Evolutionary conservation across 2,329 filamentous ascomycete genomes (phyloP).

Genomic region (Epicoccum nigrum): DNA sequence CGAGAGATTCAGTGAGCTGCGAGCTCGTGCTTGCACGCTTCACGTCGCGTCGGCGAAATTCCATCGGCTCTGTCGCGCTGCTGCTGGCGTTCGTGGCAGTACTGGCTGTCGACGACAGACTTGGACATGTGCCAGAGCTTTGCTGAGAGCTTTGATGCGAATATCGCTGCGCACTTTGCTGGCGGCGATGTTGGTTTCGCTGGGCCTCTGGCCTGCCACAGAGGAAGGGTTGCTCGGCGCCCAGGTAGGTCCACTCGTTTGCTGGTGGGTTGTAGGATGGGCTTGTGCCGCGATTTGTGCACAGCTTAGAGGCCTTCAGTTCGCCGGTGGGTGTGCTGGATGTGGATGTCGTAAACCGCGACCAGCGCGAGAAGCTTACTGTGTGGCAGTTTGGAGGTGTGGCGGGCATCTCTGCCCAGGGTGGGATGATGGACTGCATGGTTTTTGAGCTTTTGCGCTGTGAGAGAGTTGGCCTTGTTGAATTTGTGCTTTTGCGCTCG

Average conservation of each 20-base stretch:
- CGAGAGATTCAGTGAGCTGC: slow-evolving; percentile 22
- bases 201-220: slow-evolving; percentile 10
- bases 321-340: slow-evolving; percentile 17
- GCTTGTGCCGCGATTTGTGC: slow-evolving; percentile 22
- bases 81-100: slow-evolving; percentile 6
- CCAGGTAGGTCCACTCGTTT: slow-evolving; percentile 27
- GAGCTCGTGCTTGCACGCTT: slow-evolving; percentile 27
- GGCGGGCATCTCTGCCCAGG: slow-evolving; percentile 15
- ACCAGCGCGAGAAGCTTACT: slow-evolving; percentile 31
- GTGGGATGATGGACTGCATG: slow-evolving; percentile 19
- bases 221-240: slow-evolving; percentile 19
- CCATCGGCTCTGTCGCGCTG: slow-evolving; percentile 14
- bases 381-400: slow-evolving; percentile 23
- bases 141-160: slow-evolving; percentile 9
- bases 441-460: slow-evolving; percentile 16
- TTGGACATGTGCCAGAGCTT: slow-evolving; percentile 11
- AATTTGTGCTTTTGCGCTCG: neutral
- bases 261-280: slow-evolving; percentile 28
- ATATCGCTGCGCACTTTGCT: slow-evolving; percentile 12
- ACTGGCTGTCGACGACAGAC: slow-evolving; percentile 11
- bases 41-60: slow-evolving; percentile 22
- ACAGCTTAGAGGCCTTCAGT: slow-evolving; percentile 31
- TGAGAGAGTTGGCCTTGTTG: slow-evolving; percentile 3
- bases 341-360: slow-evolving; percentile 19
- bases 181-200: slow-evolving; percentile 12